Evolutionary conservation across 768 basidiomycete species (phyloP).

Genomic region (Phanerochaete sordida): DNA sequence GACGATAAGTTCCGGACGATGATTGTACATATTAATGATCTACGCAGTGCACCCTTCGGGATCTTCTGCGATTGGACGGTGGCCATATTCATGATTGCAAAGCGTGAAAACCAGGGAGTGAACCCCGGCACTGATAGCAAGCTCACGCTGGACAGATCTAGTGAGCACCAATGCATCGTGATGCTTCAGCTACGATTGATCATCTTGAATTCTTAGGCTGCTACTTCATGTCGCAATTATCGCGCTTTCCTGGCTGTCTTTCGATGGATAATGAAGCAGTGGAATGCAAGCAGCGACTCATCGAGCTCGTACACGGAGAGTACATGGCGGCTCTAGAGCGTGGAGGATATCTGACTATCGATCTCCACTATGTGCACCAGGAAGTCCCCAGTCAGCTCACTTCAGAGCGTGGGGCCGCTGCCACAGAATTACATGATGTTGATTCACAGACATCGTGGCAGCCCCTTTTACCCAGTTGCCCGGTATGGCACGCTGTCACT

Average conservation of each 20-base stretch:
- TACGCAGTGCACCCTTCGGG: neutral
- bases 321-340: slow-evolving; percentile 20
- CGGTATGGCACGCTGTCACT: neutral
- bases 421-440: no score
- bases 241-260: neutral
- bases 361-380: slow-evolving; percentile 11
- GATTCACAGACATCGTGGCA: no score
- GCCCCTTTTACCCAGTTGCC: no score
- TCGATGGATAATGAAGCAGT: slow-evolving; percentile 1
- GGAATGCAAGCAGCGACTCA: slow-evolving; percentile 8
- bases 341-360: slow-evolving; percentile 15
- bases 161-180: slow-evolving; percentile 12
- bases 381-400: neutral
- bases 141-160: slow-evolving; percentile 14
- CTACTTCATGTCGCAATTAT: neutral
- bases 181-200: neutral
- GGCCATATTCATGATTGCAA: slow-evolving; percentile 18
- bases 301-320: slow-evolving; percentile 16
- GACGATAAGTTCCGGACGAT: neutral
- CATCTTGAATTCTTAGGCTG: slow-evolving; percentile 1
- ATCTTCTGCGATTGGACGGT: slow-evolving; percentile 20
- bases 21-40: neutral
- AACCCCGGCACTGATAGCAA: slow-evolving; percentile 13
- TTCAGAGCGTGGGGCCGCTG: neutral
- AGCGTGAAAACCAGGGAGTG: slow-evolving; percentile 9